phyloP scores from a whole-genome alignment of 2,329 filamentous ascomycete genomes.

The Beauveria sp. region DNA sequence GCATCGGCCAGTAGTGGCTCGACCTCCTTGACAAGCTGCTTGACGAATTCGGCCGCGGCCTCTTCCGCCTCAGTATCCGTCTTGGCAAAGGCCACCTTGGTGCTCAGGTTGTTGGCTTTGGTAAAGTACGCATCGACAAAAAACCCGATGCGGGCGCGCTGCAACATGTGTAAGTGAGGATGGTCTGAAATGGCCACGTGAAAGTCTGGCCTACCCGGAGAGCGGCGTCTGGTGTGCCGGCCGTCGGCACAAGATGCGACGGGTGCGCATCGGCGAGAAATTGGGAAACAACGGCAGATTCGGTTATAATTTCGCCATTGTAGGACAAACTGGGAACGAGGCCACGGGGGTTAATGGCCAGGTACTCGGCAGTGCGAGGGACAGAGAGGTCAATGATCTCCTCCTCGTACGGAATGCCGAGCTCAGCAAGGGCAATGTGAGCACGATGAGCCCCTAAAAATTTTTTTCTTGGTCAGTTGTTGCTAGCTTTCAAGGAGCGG shows the following conservation, averaged over 20 bases:
- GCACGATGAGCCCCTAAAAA: slow-evolving; percentile 60
- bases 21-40: slow-evolving; percentile 58
- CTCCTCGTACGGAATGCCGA: slow-evolving; percentile 59
- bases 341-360: slow-evolving; percentile 71
- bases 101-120: slow-evolving; percentile 47
- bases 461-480: neutral
- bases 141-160: slow-evolving; percentile 59
- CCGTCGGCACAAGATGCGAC: slow-evolving; percentile 55
- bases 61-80: slow-evolving; percentile 42
- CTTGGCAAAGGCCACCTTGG: slow-evolving; percentile 39
- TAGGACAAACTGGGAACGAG: slow-evolving; percentile 66
- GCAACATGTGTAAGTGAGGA: neutral
- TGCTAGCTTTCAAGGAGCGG: rapidly evolving
- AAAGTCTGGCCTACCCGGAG: slow-evolving; percentile 25
- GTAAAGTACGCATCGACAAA: slow-evolving; percentile 64
- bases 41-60: slow-evolving; percentile 43
- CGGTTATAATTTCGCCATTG: slow-evolving; percentile 60
- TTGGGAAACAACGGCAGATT: slow-evolving; percentile 65
- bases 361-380: slow-evolving; percentile 66
- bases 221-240: slow-evolving; percentile 44
- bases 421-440: slow-evolving; percentile 62
- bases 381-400: slow-evolving; percentile 63
- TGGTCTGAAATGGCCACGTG: neutral
- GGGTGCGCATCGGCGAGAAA: slow-evolving; percentile 65
- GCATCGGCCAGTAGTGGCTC: slow-evolving; percentile 58